Evolutionary conservation across 139 green algal genomes (phyloP).

Genomic region (Coelastrella sp.): DNA sequence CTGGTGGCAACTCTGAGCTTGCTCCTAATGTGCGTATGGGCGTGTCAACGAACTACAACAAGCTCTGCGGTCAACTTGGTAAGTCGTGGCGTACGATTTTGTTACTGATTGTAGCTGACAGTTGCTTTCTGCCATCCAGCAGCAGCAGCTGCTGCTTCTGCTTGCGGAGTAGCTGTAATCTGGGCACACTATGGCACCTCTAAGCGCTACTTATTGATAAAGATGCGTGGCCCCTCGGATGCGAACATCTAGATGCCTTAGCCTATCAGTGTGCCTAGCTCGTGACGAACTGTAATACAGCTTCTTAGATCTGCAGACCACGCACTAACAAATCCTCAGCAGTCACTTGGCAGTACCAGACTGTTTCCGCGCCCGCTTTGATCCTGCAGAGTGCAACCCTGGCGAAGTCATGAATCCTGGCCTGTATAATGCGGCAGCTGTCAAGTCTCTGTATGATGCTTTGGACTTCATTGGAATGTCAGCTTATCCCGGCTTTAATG

Average conservation of each 20-base stretch:
- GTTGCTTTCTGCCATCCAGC: background rate
- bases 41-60: slow-evolving; percentile 52
- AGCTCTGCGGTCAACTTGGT: slow-evolving; percentile 41
- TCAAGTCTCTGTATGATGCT: slow-evolving; percentile 46
- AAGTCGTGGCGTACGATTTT: background rate
- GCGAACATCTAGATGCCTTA: background rate
- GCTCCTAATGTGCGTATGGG: slow-evolving; percentile 45
- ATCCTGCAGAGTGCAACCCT: background rate
- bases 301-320: background rate
- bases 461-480: slow-evolving; percentile 64
- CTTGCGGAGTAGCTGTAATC: too few species aligned
- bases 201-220: too few species aligned
- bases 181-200: too few species aligned
- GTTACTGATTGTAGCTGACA: background rate
- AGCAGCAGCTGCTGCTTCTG: too few species aligned
- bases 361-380: background rate
- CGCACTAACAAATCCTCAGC: too few species aligned
- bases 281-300: background rate
- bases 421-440: background rate
- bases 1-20: background rate
- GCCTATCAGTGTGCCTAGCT: background rate
- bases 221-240: too few species aligned
- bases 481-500: slow-evolving; percentile 52
- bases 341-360: too few species aligned
- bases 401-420: background rate